A percentile compares a stretch with the other conserved stretches of the same genome.
phyloP scores from a whole-genome alignment of 2,329 filamentous ascomycete species.

The Pseudonectria foliicola region DNA sequence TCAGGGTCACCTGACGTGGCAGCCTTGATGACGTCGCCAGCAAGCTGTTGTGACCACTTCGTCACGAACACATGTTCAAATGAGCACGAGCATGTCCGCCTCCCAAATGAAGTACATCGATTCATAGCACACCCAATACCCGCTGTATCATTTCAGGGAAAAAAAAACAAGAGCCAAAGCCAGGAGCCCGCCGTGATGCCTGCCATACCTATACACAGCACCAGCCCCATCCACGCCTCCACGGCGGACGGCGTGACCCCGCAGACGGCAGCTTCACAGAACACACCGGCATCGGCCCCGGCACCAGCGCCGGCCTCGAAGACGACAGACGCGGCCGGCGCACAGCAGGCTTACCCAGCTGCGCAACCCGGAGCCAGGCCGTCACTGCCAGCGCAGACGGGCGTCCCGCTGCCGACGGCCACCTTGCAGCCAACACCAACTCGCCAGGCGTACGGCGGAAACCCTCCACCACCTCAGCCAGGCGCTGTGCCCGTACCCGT shows the following conservation, averaged over 20 bases:
- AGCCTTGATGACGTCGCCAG: too few species aligned
- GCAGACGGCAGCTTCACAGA: slow-evolving; percentile 31
- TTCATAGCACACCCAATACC: too few species aligned
- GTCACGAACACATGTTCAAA: too few species aligned
- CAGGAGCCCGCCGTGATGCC: slow-evolving; percentile 38
- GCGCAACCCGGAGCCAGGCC: slow-evolving; percentile 42
- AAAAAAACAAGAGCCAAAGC: too few species aligned
- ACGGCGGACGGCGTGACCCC: slow-evolving; percentile 45
- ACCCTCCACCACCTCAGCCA: slow-evolving; percentile 50
- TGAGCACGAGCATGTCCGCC: too few species aligned
- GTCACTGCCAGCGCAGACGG: slow-evolving; percentile 37
- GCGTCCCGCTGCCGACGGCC: slow-evolving; percentile 26
- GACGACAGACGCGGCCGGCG: slow-evolving; percentile 4
- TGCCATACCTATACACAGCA: slow-evolving; percentile 52
- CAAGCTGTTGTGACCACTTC: too few species aligned
- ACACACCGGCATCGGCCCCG: slow-evolving; percentile 11
- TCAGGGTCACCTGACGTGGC: too few species aligned
- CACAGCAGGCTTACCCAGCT: slow-evolving; percentile 28
- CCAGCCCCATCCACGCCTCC: slow-evolving; percentile 51
- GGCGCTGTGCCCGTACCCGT: slow-evolving; percentile 48
- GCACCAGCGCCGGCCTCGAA: slow-evolving; percentile 17
- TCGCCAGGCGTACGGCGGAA: slow-evolving; percentile 23
- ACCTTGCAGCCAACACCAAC: slow-evolving; percentile 38
- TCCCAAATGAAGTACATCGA: too few species aligned
- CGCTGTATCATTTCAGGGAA: too few species aligned